Conservation (phyloP, 2,329 filamentous ascomycete species). For the Fusarium torreyae region DNA sequence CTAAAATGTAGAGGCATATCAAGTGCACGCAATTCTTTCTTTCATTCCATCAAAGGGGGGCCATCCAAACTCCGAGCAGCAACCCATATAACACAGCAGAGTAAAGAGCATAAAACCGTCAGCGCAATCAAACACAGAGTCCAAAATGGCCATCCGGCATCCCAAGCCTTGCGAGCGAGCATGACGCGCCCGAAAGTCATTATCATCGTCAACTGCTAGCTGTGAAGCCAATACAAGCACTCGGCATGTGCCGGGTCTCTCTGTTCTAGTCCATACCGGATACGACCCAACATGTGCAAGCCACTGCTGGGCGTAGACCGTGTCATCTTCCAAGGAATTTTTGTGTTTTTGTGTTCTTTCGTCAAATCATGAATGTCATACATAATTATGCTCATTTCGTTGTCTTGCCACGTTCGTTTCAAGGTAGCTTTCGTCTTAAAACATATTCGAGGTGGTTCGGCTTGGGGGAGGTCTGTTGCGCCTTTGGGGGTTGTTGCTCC, state of each 20-base stretch:
- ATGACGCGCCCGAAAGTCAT: conserved; percentile 48
- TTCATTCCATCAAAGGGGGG: conserved; percentile 24
- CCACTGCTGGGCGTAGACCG: conserved; percentile 30
- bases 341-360: conserved; percentile 42
- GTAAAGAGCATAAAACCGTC: conserved; percentile 22
- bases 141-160: conserved; percentile 43
- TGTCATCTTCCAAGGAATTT: conserved; percentile 37
- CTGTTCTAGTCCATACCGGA: conserved; percentile 47
- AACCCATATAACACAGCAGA: conserved; percentile 41
- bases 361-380: conserved; percentile 50
- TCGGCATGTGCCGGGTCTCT: conserved; percentile 35
- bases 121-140: conserved; percentile 43
- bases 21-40: conserved; percentile 32
- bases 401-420: conserved; percentile 33
- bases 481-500: conserved; percentile 49
- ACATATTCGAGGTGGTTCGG: conserved; percentile 54
- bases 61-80: conserved; percentile 52
- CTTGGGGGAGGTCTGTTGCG: conserved; percentile 50
- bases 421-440: conserved; percentile 40
- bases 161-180: conserved; percentile 44
- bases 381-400: conserved; percentile 46
- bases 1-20: conserved; percentile 25
- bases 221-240: conserved; percentile 49
- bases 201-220: conserved; percentile 52
- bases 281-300: conserved; percentile 32